Conservation (phyloP, 2,329 filamentous ascomycete species). For the Aspergillus ustus region DNA sequence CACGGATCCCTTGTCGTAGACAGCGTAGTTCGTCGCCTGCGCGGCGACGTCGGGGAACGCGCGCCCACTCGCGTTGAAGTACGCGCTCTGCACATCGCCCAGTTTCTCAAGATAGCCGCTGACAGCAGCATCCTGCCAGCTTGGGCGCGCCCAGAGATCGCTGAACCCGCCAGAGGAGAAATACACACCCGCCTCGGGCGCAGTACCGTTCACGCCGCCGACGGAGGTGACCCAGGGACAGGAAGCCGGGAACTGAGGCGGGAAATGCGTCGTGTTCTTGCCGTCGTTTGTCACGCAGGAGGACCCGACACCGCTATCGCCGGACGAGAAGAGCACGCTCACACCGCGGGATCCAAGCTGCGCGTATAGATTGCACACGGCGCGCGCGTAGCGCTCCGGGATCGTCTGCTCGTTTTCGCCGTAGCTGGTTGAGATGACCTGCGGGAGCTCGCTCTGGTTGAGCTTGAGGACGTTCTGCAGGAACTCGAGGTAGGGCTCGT, state of each 20-base stretch:
- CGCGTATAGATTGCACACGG: constrained; percentile 50
- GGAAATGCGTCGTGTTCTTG: constrained; percentile 44
- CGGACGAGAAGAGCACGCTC: constrained; percentile 54
- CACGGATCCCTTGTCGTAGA: constrained; percentile 36
- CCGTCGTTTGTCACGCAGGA: constrained; percentile 41
- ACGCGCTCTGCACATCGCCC: constrained; percentile 30
- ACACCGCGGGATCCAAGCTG: constrained; percentile 58
- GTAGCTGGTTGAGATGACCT: constrained; percentile 48
- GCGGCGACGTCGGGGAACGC: constrained; percentile 49
- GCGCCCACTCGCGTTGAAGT: constrained; percentile 42
- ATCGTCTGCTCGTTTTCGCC: constrained; percentile 48
- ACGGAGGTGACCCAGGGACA: constrained; percentile 48
- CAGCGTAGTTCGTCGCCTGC: constrained; percentile 39
- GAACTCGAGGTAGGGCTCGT: constrained; percentile 52
- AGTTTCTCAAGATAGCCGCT: constrained; percentile 35
- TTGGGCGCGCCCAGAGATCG: constrained; percentile 41
- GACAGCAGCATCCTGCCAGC: constrained; percentile 43
- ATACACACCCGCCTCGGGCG: constrained; percentile 45
- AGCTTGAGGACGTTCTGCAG: constrained; percentile 39
- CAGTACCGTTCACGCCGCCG: constrained; percentile 45
- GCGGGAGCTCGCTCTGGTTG: constrained; percentile 34
- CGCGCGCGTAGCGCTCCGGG: constrained; percentile 41
- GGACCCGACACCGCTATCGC: constrained; percentile 53
- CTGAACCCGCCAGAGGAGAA: constrained; percentile 50
- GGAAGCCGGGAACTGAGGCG: constrained; percentile 47